Base-by-base conservation (phyloP, 2,329 filamentous ascomycete species). In the Aspergillus uvarum region DNA sequence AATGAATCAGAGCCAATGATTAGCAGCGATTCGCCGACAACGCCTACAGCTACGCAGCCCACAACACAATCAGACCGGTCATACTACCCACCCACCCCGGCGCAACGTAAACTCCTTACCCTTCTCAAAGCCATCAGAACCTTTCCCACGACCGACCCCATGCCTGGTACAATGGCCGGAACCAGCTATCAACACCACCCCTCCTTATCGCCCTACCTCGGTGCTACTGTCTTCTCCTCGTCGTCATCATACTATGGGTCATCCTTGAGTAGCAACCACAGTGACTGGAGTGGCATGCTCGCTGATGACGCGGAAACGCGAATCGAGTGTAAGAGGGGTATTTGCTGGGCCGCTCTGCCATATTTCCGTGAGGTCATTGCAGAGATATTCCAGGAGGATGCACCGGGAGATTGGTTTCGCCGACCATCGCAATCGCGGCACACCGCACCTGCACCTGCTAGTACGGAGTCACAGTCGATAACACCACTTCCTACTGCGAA, bases 121-220 rank as follows among this genome's bases (percentile, higher is more conserved):
- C 56, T 65, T 7, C 51, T 65, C 21, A 24, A 55, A 4, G 21
- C 29, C 2, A 51, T 65, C 5, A 56, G 55, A 24, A 14, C 19
- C 4, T 53, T 56, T 22, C 44, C 58, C 7, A 38, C 54, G 19
- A 58, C 62, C 5, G 42, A 53, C 5, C 38, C 57, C 14, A 44
- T 48, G 5, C 51, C 47, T 1, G 51, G 56, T 7, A 56, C 22
- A 19, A 22, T 38, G 14, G 31, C 14, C 19, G 32, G 32, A 7
- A 22, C 21, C 11, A 35, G 31, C n/a, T 12, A 52, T 35, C 31
- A 35, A 12, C 35, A 44, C 10, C 32, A 56, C 31, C n/a, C 56
- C 22, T 48, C 53, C n/a, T n/a, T 48, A 5, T 48, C 53, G 4
- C 42, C 53, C 3, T 48, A 55, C n/a, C 53, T 48, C 2, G 42